These are phyloP conservation scores for Jaltomata sinuosa DNA, from an alignment of 257 asterid genomes.

Conservation along the genomic window DNA sequence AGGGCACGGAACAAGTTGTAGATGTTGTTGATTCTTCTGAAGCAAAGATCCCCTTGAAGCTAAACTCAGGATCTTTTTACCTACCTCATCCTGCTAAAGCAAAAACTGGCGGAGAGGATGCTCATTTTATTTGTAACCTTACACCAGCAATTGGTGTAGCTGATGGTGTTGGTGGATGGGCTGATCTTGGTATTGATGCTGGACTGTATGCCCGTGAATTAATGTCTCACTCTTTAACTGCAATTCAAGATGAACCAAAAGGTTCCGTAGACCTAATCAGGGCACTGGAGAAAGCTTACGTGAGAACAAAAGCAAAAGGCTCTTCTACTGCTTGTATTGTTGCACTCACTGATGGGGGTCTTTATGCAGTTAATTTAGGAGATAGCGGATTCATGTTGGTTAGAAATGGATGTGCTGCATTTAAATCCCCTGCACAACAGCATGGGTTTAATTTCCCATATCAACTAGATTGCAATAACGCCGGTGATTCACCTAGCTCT, in stretches of 20 bases:
- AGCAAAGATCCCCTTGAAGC: not conserved
- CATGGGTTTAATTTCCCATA: not conserved
- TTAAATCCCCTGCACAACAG: constrained; percentile 9
- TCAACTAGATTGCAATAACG: constrained; percentile 1
- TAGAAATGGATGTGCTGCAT: not conserved
- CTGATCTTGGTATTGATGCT: not conserved
- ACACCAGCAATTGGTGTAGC: constrained; percentile 3
- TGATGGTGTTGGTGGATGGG: constrained; percentile 18
- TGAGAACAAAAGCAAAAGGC: constrained; percentile 1
- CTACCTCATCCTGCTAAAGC: not conserved
- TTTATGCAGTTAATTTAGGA: constrained; percentile 5
- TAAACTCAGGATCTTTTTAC: not conserved
- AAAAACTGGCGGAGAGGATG: constrained; percentile 8
- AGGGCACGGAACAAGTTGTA: not conserved
- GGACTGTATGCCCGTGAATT: constrained; percentile 3
- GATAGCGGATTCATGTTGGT: constrained; percentile 12
- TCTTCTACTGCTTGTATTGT: constrained; percentile 8
- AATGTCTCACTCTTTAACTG: not conserved
- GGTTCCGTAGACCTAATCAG: not conserved
- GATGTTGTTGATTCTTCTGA: not conserved
- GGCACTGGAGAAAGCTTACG: not conserved
- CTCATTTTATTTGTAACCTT: constrained; percentile 1
- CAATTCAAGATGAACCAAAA: not conserved
- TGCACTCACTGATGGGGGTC: not conserved
- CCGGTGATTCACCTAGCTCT: not conserved